A percentile compares a stretch with the other conserved stretches of the same genome.
phyloP scores from a whole-genome alignment of 139 green algal species.

The Coelastrella sp. region DNA sequence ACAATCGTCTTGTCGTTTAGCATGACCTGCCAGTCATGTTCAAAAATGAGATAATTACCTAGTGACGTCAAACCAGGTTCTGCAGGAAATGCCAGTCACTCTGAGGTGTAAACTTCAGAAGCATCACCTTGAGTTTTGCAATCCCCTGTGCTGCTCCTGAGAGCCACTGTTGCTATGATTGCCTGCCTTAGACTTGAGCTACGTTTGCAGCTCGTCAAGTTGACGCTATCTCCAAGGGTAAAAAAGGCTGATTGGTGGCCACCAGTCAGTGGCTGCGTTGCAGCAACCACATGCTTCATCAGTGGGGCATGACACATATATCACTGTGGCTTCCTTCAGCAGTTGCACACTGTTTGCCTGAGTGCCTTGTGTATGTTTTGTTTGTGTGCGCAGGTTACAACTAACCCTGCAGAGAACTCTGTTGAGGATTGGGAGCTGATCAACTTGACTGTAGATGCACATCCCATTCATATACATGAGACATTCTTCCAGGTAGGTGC shows the following conservation, averaged over 20 bases:
- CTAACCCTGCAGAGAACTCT: background rate
- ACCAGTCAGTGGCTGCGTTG: background rate
- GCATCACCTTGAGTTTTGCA: no score
- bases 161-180: no score
- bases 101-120: no score
- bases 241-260: background rate
- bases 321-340: background rate
- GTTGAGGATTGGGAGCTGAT: slow-evolving; percentile 20
- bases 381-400: background rate
- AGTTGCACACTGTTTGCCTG: no score
- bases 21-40: no score
- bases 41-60: no score
- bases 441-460: slow-evolving; percentile 13
- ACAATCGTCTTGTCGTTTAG: background rate
- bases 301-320: background rate
- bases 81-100: no score
- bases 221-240: background rate
- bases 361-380: background rate
- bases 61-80: no score
- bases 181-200: background rate
- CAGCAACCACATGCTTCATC: background rate
- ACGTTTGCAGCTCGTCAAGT: background rate
- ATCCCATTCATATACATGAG: slow-evolving; percentile 23
- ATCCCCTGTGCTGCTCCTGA: no score
- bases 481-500: background rate